Percentiles rank a stretch among this genome's conserved stretches.
Conservation (phyloP, 495 filamentous ascomycete species). For the Oidiodendron maius region DNA sequence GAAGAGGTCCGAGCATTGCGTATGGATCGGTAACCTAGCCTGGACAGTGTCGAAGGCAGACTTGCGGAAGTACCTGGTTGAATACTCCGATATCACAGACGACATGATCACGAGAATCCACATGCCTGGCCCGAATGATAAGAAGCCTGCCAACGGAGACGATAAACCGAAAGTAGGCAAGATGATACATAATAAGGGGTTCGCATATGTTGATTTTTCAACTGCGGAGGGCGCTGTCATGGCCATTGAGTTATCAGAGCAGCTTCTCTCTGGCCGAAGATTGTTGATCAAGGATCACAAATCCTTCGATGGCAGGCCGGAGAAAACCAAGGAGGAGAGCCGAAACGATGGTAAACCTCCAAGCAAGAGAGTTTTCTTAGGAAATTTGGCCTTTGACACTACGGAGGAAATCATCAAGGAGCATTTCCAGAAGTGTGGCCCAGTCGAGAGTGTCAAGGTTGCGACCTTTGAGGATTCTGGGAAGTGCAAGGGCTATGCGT, state of each 20-base stretch:
- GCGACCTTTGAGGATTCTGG: slow-evolving; percentile 96
- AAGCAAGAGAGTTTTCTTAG: slow-evolving; percentile 80
- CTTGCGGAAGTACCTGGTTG: slow-evolving; percentile 70
- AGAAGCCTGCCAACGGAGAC: slow-evolving; percentile 36
- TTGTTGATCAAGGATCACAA: slow-evolving; percentile 90
- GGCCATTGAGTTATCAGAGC: slow-evolving; percentile 75
- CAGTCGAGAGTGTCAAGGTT: slow-evolving; percentile 70
- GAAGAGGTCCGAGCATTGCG: slow-evolving; percentile 70
- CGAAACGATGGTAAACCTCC: slow-evolving; percentile 50
- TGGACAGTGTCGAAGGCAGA: slow-evolving; percentile 70
- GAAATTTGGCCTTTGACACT: slow-evolving; percentile 80
- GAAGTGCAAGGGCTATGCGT: slow-evolving; percentile 96
- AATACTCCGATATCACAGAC: slow-evolving; percentile 59
- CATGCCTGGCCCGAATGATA: slow-evolving; percentile 53
- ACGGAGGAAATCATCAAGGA: slow-evolving; percentile 73
- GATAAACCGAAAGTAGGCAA: slow-evolving; percentile 28
- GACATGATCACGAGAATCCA: slow-evolving; percentile 76
- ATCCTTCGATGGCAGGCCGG: slow-evolving; percentile 71
- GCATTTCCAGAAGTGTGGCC: slow-evolving; percentile 79
- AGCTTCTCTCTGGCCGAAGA: slow-evolving; percentile 63
- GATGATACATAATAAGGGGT: slow-evolving; percentile 66
- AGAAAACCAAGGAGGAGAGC: slow-evolving; percentile 31
- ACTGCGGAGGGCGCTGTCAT: slow-evolving; percentile 57
- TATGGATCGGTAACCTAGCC: slow-evolving; percentile 94
- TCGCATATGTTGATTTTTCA: slow-evolving; percentile 91